These are phyloP conservation scores for Basidioascus undulatus DNA, from an alignment of 768 basidiomycete genomes.

Conservation along the genomic window DNA sequence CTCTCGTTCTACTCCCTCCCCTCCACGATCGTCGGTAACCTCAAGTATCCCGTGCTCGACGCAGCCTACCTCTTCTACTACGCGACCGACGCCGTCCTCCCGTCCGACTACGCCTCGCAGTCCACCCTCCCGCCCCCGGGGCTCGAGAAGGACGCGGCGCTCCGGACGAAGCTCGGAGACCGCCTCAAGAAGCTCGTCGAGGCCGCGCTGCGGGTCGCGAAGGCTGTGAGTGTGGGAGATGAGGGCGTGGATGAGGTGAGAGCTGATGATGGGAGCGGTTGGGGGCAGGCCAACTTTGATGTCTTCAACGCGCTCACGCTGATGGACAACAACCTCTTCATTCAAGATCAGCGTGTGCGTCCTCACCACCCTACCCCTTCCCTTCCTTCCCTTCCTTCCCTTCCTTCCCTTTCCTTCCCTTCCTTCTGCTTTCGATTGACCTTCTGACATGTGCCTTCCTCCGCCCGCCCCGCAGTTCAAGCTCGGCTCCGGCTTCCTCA, in stretches of 20 bases:
- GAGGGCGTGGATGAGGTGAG: not conserved
- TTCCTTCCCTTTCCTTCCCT: too few species aligned
- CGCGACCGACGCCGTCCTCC: constrained; percentile 51
- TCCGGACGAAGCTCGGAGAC: constrained; percentile 36
- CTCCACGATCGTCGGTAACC: constrained; percentile 60
- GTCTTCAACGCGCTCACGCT: constrained; percentile 86
- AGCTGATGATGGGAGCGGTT: not conserved
- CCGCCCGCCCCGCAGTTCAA: too few species aligned
- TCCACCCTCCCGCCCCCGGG: constrained; percentile 2
- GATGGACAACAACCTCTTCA: constrained; percentile 72
- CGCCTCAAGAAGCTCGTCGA: constrained; percentile 45
- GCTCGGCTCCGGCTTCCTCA: too few species aligned
- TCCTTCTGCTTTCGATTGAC: too few species aligned
- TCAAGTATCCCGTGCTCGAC: constrained; percentile 29
- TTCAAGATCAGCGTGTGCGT: constrained; percentile 58
- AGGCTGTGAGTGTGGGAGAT: constrained; percentile 22
- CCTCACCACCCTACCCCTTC: too few species aligned
- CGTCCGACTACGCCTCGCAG: constrained; percentile 9
- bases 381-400: too few species aligned
- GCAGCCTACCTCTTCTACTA: constrained; percentile 95
- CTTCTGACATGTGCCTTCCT: too few species aligned
- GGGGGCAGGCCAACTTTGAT: constrained; percentile 53
- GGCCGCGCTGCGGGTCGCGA: constrained; percentile 60
- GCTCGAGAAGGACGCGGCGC: constrained; percentile 22
- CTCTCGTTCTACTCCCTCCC: constrained; percentile 94